phyloP scores from a whole-genome alignment of 169 alveolate species.

The Plasmodium berghei region DNA sequence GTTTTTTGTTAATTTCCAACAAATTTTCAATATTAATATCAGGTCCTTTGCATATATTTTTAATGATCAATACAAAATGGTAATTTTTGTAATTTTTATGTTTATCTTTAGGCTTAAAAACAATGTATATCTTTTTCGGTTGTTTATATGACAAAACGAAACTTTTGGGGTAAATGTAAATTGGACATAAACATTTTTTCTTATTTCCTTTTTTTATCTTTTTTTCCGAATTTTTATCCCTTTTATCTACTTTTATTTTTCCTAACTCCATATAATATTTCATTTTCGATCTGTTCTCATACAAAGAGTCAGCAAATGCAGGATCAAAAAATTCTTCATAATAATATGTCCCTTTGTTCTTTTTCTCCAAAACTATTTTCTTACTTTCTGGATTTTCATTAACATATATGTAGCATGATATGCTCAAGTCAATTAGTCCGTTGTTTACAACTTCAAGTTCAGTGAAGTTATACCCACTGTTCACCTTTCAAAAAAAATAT shows the following conservation, averaged over 20 bases:
- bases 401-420: conserved; percentile 45
- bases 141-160: conserved; percentile 46
- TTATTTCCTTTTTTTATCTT: conserved; percentile 9
- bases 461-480: conserved; percentile 46
- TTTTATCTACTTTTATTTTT: not conserved
- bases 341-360: conserved; percentile 40
- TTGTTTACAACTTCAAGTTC: conserved; percentile 55
- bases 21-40: conserved; percentile 40
- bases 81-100: conserved; percentile 67
- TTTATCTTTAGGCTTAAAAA: conserved; percentile 54
- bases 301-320: conserved; percentile 12
- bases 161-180: conserved; percentile 40
- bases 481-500: conserved; percentile 23
- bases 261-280: not conserved
- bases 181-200: conserved; percentile 29
- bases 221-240: not conserved
- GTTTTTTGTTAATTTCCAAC: conserved; percentile 31
- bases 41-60: conserved; percentile 42
- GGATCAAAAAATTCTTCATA: conserved; percentile 48
- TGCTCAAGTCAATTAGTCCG: conserved; percentile 45
- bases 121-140: conserved; percentile 27
- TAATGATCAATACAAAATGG: conserved; percentile 27
- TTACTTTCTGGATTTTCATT: conserved; percentile 17
- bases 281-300: conserved; percentile 12
- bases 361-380: conserved; percentile 6